Conservation (phyloP, 768 basidiomycete species). For the Lactarius trivialis region DNA sequence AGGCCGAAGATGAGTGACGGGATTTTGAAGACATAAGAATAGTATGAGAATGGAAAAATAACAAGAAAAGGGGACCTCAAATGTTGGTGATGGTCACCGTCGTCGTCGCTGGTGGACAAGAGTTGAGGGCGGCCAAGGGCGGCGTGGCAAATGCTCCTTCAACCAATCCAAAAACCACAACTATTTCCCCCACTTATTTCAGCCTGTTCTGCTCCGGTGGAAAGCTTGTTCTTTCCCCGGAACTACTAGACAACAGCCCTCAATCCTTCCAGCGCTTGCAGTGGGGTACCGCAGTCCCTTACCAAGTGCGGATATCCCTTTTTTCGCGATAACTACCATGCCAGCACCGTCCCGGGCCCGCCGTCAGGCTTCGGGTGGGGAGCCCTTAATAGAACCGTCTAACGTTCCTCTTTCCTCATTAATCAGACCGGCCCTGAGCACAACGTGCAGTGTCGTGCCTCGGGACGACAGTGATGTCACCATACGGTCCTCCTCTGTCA, state of each 20-base stretch:
- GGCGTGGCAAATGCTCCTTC: conserved; percentile 9
- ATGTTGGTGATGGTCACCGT: not conserved
- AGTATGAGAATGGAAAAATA: not conserved
- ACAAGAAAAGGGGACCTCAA: not conserved
- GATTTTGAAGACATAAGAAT: conserved; percentile 40
- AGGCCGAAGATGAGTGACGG: conserved; percentile 38
- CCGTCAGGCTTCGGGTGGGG: too few relatives aligned
- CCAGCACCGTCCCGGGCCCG: conserved; percentile 3
- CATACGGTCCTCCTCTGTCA: not conserved
- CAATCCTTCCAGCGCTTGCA: not conserved
- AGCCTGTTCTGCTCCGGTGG: not conserved
- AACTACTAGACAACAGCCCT: not conserved
- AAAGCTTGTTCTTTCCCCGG: conserved; percentile 2
- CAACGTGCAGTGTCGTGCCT: not conserved
- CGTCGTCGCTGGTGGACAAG: conserved; percentile 15
- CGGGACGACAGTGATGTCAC: not conserved
- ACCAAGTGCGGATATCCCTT: not conserved
- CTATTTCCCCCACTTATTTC: not conserved
- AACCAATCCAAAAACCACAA: not conserved
- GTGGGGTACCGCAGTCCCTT: not conserved
- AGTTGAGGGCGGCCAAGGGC: not conserved
- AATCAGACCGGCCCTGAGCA: too few relatives aligned
- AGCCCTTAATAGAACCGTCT: conserved; percentile 8
- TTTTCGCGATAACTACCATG: not conserved
- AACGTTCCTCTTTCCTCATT: too few relatives aligned